phyloP scores from a whole-genome alignment of 225 moss, liverwort and hornwort genomes.

The Lunularia cruciata region DNA sequence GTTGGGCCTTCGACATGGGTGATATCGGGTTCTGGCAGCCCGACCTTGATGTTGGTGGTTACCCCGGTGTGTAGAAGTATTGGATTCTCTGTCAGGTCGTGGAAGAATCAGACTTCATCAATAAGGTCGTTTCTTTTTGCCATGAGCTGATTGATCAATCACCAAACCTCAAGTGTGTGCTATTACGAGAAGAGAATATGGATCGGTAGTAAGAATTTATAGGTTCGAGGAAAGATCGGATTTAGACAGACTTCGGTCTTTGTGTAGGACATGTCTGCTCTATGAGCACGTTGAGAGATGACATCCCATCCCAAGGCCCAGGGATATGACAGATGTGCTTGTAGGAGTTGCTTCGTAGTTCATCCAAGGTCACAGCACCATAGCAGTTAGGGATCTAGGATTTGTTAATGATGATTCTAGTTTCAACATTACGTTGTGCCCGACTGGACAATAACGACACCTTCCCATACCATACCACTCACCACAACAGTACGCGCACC shows the following conservation, averaged over 20 bases:
- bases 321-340: no score
- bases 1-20: constrained; percentile 18
- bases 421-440: no score
- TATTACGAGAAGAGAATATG: constrained; percentile 5
- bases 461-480: not conserved
- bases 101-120: constrained; percentile 10
- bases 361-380: no score
- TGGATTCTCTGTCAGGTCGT: constrained; percentile 3
- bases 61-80: constrained; percentile 9
- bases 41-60: constrained; percentile 1
- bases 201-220: not conserved
- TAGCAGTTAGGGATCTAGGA: not conserved
- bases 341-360: not conserved
- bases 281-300: no score
- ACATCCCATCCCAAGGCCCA: no score
- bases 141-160: not conserved
- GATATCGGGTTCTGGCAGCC: constrained; percentile 27
- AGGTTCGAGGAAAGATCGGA: not conserved
- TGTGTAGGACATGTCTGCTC: not conserved
- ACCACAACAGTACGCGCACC: not conserved
- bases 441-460: not conserved
- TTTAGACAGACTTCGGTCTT: not conserved
- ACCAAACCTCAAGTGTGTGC: not conserved
- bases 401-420: not conserved
- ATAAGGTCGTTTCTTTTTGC: constrained; percentile 10